Evolutionary conservation across 2,329 filamentous ascomycete species (phyloP), one percentile per base, ranked within the genome.

Genomic region (Calonectria henricotiae): DNA sequence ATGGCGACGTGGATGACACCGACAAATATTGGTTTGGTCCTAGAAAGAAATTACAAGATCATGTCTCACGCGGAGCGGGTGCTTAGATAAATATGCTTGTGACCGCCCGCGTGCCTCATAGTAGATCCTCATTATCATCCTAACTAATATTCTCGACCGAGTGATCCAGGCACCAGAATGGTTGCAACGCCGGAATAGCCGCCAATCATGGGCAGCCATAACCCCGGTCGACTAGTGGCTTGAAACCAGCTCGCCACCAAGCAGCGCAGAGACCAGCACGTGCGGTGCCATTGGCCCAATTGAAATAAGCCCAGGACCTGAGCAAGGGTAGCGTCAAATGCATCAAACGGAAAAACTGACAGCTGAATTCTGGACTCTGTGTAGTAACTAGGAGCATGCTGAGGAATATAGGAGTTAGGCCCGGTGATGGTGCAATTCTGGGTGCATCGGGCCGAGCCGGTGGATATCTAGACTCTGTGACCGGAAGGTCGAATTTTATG

Each of bases 121-220:
- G 12, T 61, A 32, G 39, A 23, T 46, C 46, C 55, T 46, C 55
- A 70, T 51, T 58, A 46, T 68, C 71, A 74, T 73, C 63, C 64
- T 68, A 74, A 71, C 70, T 77, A 58, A 68, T 71, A 72, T 71
- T 68, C 67, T 67, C 68, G 55, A 73, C 71, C 68, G 62, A 70
- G 39, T 39, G 51, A 68, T 58, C 55, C 55, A 70, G 71, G 74
- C 73, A 75, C 69, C 71, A 65, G 66, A 70, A 67, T 58, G 69
- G 67, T 63, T 61, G 55, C 65, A 47, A 61, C 46, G 47, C 37
- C 27, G 62, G 32, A 39, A 62, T 46, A 39, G 35, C 67, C 66
- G 63, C 74, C 75, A 76, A 76, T 76, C 70, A 76, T 54, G 41
- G 23, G 25, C n/a, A 17, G 25, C 0, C n/a, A 17, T 43, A 54